Conservation (phyloP, 1,284 basidiomycete genomes). For the Cronartium quercuum region DNA sequence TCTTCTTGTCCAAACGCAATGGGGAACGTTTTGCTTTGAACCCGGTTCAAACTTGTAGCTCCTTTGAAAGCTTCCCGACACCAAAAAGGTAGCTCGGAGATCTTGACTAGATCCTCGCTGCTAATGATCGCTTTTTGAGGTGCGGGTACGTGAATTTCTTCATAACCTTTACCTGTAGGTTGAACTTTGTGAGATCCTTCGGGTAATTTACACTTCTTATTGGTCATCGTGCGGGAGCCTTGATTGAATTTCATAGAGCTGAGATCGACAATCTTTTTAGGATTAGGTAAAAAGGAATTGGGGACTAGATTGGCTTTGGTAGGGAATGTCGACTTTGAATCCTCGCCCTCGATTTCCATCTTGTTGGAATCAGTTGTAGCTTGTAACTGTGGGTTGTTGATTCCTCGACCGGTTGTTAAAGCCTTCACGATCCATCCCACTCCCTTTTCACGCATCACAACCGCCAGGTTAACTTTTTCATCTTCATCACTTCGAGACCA, state of each 20-base stretch:
- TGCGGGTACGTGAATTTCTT: slow-evolving; percentile 95
- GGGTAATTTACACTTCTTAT: slow-evolving; percentile 95
- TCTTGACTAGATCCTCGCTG: slow-evolving; percentile 61
- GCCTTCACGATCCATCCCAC: slow-evolving; percentile 92
- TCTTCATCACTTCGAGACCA: slow-evolving; percentile 83
- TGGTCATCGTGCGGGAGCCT: slow-evolving; percentile 93
- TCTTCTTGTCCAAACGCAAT: slow-evolving; percentile 86
- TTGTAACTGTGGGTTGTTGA: slow-evolving; percentile 40
- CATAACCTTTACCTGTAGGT: slow-evolving; percentile 88
- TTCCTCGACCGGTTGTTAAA: slow-evolving; percentile 51
- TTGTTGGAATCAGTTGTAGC: slow-evolving; percentile 23
- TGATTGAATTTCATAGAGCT: slow-evolving; percentile 93
- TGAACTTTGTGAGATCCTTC: slow-evolving; percentile 84
- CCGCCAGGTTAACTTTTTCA: slow-evolving; percentile 87
- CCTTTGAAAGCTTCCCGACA: slow-evolving; percentile 70
- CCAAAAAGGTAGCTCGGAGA: slow-evolving; percentile 76
- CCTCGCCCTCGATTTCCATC: slow-evolving; percentile 66
- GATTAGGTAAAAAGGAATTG: slow-evolving; percentile 71
- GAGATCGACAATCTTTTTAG: slow-evolving; percentile 79
- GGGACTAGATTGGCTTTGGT: slow-evolving; percentile 83
- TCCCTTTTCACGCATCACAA: slow-evolving; percentile 96
- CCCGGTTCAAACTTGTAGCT: slow-evolving; percentile 73
- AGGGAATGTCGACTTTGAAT: slow-evolving; percentile 55
- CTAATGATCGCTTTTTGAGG: slow-evolving; percentile 69
- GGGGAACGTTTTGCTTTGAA: slow-evolving; percentile 91